Evolutionary conservation across 1,284 basidiomycete species (phyloP).

Genomic region (Austroboletus novae-zelandiae): DNA sequence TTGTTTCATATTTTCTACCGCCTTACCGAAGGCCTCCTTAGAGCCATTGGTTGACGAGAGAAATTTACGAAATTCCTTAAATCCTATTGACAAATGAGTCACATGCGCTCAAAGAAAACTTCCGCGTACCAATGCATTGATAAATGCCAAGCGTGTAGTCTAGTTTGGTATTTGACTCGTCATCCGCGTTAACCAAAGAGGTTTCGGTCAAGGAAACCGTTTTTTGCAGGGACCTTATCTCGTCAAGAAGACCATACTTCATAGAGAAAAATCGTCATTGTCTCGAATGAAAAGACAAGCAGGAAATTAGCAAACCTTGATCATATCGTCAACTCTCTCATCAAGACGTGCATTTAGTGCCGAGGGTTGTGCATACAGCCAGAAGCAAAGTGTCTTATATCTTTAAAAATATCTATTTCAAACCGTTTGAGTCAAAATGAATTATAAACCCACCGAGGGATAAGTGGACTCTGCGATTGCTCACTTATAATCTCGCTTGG

Average conservation of each 20-base stretch:
- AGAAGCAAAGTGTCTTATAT: conserved; percentile 85
- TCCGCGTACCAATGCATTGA: conserved; percentile 81
- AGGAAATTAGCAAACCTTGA: conserved; percentile 52
- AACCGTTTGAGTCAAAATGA: neutral
- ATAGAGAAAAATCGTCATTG: conserved; percentile 8
- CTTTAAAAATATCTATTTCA: conserved; percentile 37
- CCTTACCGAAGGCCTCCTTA: conserved; percentile 50
- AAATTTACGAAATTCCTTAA: conserved; percentile 83
- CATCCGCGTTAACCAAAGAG: neutral
- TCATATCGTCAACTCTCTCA: conserved; percentile 85
- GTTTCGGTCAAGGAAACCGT: conserved; percentile 28
- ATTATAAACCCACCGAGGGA: conserved; percentile 45
- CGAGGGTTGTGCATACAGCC: conserved; percentile 81
- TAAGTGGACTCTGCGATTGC: conserved; percentile 49
- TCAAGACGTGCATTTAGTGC: conserved; percentile 72
- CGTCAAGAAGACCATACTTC: conserved; percentile 81
- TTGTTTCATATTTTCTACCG: conserved; percentile 79
- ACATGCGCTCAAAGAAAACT: neutral
- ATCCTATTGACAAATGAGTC: conserved; percentile 53
- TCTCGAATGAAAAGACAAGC: conserved; percentile 1
- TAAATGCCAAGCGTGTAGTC: conserved; percentile 86
- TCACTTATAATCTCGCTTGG: conserved; percentile 71
- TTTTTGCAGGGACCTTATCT: conserved; percentile 60
- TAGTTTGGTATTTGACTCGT: conserved; percentile 16
- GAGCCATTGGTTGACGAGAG: conserved; percentile 43